phyloP scores from a whole-genome alignment of 1,284 basidiomycete genomes.

The Apiotrichum siamense region DNA sequence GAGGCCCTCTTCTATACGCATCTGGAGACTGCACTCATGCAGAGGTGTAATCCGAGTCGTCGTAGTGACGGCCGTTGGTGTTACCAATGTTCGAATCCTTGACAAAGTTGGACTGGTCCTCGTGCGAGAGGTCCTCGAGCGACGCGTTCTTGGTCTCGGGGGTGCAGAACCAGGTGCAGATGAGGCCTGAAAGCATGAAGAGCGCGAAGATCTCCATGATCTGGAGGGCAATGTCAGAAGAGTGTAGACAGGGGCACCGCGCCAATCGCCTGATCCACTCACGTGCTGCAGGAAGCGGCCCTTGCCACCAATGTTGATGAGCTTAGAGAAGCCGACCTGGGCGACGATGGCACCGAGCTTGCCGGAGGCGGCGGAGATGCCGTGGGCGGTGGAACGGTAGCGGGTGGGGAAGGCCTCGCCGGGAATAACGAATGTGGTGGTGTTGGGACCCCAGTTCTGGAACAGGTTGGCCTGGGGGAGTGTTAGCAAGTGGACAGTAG shows the following conservation, averaged over 20 bases:
- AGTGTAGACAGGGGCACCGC: not conserved
- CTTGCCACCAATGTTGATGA: slow-evolving; percentile 62
- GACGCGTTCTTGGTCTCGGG: slow-evolving; percentile 66
- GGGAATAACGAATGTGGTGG: slow-evolving; percentile 73
- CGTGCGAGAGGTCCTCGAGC: slow-evolving; percentile 64
- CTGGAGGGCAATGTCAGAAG: not conserved
- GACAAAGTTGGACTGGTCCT: slow-evolving; percentile 62
- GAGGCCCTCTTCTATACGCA: too few species aligned
- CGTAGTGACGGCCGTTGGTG: not conserved
- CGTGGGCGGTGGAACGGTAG: slow-evolving; percentile 74
- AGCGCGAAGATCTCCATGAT: slow-evolving; percentile 59
- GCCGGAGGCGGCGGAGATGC: slow-evolving; percentile 74
- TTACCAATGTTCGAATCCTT: slow-evolving; percentile 15
- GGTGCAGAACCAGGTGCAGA: slow-evolving; percentile 66
- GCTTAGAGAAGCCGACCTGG: slow-evolving; percentile 67
- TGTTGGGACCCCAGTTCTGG: slow-evolving; percentile 55
- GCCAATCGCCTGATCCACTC: not conserved
- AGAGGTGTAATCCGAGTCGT: too few species aligned
- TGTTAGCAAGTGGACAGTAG: too few species aligned
- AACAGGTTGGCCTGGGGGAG: slow-evolving; percentile 51
- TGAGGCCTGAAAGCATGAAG: slow-evolving; percentile 69
- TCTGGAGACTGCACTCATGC: too few species aligned
- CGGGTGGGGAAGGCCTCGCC: slow-evolving; percentile 82
- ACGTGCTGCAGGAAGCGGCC: slow-evolving; percentile 52
- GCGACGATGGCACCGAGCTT: slow-evolving; percentile 79